Evolutionary conservation across 169 alveolate genomes (phyloP).

Genomic region (Plasmodium vinckei): DNA sequence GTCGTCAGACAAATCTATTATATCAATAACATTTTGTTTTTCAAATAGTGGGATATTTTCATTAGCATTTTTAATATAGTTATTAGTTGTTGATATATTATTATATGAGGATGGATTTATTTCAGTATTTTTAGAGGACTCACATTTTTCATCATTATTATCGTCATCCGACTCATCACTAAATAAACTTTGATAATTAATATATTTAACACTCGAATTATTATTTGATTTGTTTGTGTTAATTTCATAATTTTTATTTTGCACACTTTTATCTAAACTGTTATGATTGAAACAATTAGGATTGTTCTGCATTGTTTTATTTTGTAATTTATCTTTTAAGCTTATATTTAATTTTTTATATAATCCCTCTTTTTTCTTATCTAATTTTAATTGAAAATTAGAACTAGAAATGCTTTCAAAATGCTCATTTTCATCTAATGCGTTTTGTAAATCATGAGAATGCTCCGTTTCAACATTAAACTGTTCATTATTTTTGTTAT

Average conservation of each 20-base stretch:
- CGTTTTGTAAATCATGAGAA: too few relatives aligned
- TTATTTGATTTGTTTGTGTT: neutral
- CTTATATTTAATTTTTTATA: constrained; percentile 19
- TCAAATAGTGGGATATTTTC: neutral
- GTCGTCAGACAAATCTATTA: constrained; percentile 28
- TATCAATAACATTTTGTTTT: neutral
- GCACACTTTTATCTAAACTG: too few relatives aligned
- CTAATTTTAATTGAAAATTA: constrained; percentile 14
- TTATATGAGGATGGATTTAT: neutral
- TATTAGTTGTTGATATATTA: neutral
- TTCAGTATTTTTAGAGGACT: neutral
- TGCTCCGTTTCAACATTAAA: too few relatives aligned
- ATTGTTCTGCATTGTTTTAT: neutral
- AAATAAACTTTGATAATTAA: neutral
- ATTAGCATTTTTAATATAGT: neutral
- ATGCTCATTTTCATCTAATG: too few relatives aligned
- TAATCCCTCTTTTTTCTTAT: constrained; percentile 16
- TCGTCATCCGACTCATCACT: neutral
- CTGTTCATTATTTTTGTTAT: too few relatives aligned
- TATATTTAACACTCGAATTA: constrained; percentile 1
- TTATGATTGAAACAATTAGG: too few relatives aligned
- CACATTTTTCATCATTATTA: neutral
- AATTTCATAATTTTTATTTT: too few relatives aligned
- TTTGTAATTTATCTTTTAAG: constrained; percentile 34
- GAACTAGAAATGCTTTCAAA: neutral